These are phyloP conservation scores for Apiospora saccharicola DNA, from an alignment of 2,329 filamentous ascomycete species.

Conservation along the genomic window DNA sequence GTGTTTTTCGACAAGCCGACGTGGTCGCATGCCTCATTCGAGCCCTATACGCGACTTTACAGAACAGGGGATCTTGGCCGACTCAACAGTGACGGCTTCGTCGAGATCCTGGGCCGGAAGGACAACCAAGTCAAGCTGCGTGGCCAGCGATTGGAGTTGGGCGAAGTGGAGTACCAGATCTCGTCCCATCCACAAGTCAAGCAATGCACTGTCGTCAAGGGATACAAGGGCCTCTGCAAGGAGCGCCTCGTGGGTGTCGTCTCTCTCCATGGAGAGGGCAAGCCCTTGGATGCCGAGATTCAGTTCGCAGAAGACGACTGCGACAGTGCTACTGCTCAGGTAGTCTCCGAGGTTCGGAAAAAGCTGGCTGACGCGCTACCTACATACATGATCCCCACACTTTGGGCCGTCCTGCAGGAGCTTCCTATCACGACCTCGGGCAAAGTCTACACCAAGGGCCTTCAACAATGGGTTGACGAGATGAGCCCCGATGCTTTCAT, in stretches of 20 bases:
- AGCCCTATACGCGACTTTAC: slow-evolving; percentile 22
- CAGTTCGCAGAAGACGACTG: too few relatives aligned
- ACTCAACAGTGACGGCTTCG: slow-evolving; percentile 24
- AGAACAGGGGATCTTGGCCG: slow-evolving; percentile 26
- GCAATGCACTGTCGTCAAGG: not conserved
- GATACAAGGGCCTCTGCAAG: not conserved
- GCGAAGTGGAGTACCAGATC: slow-evolving; percentile 26
- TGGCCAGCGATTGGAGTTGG: slow-evolving; percentile 26
- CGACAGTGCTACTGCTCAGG: not conserved
- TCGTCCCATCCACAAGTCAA: not conserved
- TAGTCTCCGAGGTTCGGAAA: slow-evolving; percentile 6
- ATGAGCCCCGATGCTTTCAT: slow-evolving; percentile 24
- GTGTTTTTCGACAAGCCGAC: slow-evolving; percentile 22
- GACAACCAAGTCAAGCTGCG: slow-evolving; percentile 28
- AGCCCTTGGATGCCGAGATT: not conserved
- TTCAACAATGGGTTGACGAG: slow-evolving; percentile 24
- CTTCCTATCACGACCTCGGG: slow-evolving; percentile 23
- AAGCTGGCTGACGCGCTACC: slow-evolving; percentile 17
- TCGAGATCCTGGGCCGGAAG: slow-evolving; percentile 25
- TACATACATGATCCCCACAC: slow-evolving; percentile 25
- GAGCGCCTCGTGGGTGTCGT: slow-evolving; percentile 7
- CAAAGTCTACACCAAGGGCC: slow-evolving; percentile 26
- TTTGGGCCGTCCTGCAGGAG: slow-evolving; percentile 23
- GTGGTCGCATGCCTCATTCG: slow-evolving; percentile 3
- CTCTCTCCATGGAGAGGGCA: not conserved